Percentiles rank a stretch among this genome's conserved stretches.
These are phyloP conservation scores for Jatropha multifida DNA, from an alignment of 441 rosid genomes.

Conservation along the genomic window DNA sequence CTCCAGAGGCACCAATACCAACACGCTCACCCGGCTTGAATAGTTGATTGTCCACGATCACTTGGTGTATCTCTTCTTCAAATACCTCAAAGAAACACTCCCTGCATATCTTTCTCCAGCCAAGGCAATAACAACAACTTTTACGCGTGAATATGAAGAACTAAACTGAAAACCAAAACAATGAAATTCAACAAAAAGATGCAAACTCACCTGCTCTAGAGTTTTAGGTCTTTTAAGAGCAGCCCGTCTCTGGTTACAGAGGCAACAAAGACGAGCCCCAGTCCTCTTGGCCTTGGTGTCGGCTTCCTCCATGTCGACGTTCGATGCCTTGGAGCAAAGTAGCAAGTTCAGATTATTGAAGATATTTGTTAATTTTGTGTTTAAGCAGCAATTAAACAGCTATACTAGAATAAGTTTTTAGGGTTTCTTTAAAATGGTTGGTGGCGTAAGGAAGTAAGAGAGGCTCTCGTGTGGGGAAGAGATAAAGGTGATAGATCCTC, in stretches of 20 bases:
- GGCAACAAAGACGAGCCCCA: constrained; percentile 55
- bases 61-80: constrained; percentile 88
- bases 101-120: constrained; percentile 61
- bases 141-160: not conserved
- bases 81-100: constrained; percentile 83
- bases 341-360: no score
- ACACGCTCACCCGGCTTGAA: constrained; percentile 81
- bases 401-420: not conserved
- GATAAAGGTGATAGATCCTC: no score
- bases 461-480: no score
- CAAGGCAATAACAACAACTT: not conserved
- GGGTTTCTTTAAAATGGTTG: no score
- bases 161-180: not conserved
- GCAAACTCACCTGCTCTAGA: constrained; percentile 63
- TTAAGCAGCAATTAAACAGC: no score
- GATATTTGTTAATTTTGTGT: no score
- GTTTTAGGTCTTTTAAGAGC: constrained; percentile 92
- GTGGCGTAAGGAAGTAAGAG: no score
- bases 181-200: not conserved
- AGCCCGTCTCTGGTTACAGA: constrained; percentile 57
- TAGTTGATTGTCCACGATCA: constrained; percentile 54
- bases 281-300: constrained; percentile 42
- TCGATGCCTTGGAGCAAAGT: no score
- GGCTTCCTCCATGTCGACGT: constrained; percentile 38
- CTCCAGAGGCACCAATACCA: constrained; percentile 89